phyloP scores from a whole-genome alignment of 345 rosid genomes.

The Moringa oleifera region DNA sequence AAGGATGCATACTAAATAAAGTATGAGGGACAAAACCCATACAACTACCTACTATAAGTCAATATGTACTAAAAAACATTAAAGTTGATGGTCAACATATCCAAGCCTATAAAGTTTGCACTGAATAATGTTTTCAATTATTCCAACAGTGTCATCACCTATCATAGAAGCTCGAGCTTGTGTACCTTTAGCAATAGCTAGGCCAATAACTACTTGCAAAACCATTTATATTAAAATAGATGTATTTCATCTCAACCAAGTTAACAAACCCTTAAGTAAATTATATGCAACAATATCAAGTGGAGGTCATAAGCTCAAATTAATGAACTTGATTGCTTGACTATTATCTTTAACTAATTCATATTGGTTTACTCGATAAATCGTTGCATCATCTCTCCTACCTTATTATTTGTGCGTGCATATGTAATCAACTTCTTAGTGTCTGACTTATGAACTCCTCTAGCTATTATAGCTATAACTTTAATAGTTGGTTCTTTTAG shows the following conservation, averaged over 20 bases:
- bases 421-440: conserved; percentile 84
- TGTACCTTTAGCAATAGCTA: conserved; percentile 95
- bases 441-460: conserved; percentile 97
- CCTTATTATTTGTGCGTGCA: conserved; percentile 97
- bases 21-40: too few species aligned
- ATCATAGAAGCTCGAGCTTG: conserved; percentile 99
- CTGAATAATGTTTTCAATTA: conserved; percentile 81
- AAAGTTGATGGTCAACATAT: conserved; percentile 92
- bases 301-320: background rate
- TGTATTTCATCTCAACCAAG: background rate
- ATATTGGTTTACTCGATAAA: background rate
- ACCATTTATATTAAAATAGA: conserved; percentile 17
- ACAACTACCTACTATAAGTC: too few species aligned
- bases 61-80: too few species aligned
- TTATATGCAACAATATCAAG: background rate
- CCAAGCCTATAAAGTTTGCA: conserved; percentile 97
- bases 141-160: conserved; percentile 99
- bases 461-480: conserved; percentile 94
- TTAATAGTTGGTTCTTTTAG: conserved; percentile 90
- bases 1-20: too few species aligned
- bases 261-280: conserved; percentile 1
- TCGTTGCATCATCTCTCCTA: conserved; percentile 12
- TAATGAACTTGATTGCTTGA: background rate
- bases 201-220: conserved; percentile 90
- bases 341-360: conserved; percentile 1